Percentiles rank a stretch among this genome's conserved stretches.
Conservation (phyloP, 2,329 filamentous ascomycete genomes). For the Trichothecium roseum region DNA sequence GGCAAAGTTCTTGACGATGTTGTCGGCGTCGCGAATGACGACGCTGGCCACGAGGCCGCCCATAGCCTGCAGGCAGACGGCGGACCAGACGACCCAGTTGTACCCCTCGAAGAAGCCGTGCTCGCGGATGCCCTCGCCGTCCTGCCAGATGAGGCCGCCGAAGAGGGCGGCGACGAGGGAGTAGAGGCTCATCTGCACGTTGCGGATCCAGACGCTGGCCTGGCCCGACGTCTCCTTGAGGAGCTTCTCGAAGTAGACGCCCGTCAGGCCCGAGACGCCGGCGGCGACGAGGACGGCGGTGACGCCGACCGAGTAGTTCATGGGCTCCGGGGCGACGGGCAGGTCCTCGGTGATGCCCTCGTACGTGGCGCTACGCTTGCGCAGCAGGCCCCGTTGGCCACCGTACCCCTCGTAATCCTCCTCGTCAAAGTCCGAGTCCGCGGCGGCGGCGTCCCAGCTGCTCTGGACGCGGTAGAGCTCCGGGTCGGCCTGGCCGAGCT, state of each 20-base stretch:
- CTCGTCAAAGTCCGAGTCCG: not conserved
- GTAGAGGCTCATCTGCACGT: conserved; percentile 90
- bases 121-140: conserved; percentile 72
- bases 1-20: conserved; percentile 89
- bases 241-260: conserved; percentile 84
- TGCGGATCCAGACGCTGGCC: conserved; percentile 84
- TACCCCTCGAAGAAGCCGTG: conserved; percentile 93
- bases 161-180: conserved; percentile 84
- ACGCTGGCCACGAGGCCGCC: conserved; percentile 66
- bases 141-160: conserved; percentile 75
- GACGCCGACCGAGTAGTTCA: conserved; percentile 74
- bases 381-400: not conserved
- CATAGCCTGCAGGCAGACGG: conserved; percentile 70
- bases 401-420: not conserved
- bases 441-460: not conserved
- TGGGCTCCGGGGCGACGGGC: conserved; percentile 31
- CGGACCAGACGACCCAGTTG: conserved; percentile 82
- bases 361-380: conserved; percentile 68
- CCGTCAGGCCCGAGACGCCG: conserved; percentile 71
- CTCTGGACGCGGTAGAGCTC: conserved; percentile 5
- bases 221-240: conserved; percentile 71
- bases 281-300: conserved; percentile 70
- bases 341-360: conserved; percentile 67
- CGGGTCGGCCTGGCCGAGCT: conserved; percentile 47
- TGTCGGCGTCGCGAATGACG: conserved; percentile 36